Evolutionary conservation across 2,329 filamentous ascomycete genomes (phyloP), one percentile per base, ranked within the genome.

Genomic region (Cercospora janseana): DNA sequence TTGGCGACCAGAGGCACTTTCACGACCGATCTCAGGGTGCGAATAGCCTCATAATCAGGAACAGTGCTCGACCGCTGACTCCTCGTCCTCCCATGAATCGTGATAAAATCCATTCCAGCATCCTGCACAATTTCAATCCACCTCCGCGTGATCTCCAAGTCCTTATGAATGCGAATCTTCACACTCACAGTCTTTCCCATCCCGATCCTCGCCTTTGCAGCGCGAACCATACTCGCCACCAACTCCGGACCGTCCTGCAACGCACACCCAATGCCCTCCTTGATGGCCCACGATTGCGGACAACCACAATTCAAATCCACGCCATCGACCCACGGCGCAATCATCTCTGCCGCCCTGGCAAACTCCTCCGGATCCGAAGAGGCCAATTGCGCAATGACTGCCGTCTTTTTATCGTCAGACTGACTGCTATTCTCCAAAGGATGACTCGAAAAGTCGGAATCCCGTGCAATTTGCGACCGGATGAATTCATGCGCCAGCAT

Each of bases 291-390:
- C 4, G 79, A 79, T 67, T 88, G 85, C 6, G 85, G 85, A 61
- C 85, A 88, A 8, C 85, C 85, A 66, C 85, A 88, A 70, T 87
- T 87, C 31, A 87, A 72, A 60, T 87, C 82, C 3, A 87, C 77
- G 55, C 85, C 85, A 60, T 77, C 78, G 45, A 80, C 79, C 63
- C 72, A 80, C 2, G 83, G 83, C 0, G 76, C 79, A 2, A 81
- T 80, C 40, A 87, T 75, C 16, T 77, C 73, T 0, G 83, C 77
- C 8, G 84, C 82, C 23, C 83, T 76, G 10, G 80, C 74, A 35
- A 87, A 74, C 63, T 88, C 85, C 3, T 74, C 61, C 5, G 83
- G 76, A 4, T 74, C 75, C 59, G 80, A 84, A 56, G 80, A 76
- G 38, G 83, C 85, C 61, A 87, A 86, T 63, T 87, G 85, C 27